Percentiles rank a stretch among this genome's conserved stretches.
phyloP scores from a whole-genome alignment of 78 protist genomes.

The Dictyostelium capitatum region DNA sequence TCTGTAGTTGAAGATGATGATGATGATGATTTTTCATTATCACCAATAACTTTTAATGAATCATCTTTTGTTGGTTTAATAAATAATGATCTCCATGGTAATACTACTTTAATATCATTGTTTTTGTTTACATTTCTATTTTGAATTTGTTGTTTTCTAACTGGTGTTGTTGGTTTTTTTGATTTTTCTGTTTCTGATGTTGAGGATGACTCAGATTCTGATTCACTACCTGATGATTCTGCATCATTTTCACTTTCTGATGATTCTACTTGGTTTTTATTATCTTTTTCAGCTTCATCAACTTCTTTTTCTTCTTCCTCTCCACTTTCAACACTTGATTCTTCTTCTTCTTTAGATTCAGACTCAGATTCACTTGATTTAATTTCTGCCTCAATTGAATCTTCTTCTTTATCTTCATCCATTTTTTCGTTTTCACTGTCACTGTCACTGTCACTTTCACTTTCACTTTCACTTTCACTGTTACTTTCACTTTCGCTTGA shows the following conservation, averaged over 20 bases:
- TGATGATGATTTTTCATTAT: not conserved
- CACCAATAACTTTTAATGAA: no score
- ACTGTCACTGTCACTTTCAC: not conserved
- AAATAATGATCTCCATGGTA: constrained; percentile 75
- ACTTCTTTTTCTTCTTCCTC: not conserved
- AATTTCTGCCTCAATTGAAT: no score
- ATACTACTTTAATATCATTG: constrained; percentile 22
- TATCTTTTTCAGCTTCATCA: not conserved
- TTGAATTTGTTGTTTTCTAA: not conserved
- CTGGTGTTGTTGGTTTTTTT: not conserved
- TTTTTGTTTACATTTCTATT: constrained; percentile 16
- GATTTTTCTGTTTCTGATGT: not conserved
- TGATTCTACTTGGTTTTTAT: not conserved
- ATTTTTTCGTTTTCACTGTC: not conserved
- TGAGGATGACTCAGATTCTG: not conserved
- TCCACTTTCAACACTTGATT: not conserved
- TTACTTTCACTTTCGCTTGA: not conserved
- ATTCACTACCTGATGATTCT: not conserved
- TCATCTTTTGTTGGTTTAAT: not conserved
- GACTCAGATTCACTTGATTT: not conserved
- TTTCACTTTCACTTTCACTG: constrained; percentile 1
- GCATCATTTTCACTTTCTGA: not conserved
- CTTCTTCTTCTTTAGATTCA: not conserved
- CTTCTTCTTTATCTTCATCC: not conserved
- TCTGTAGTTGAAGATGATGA: no score